Conservation (phyloP, 2,329 filamentous ascomycete species). For the Pseudocercospora fijiensis region DNA sequence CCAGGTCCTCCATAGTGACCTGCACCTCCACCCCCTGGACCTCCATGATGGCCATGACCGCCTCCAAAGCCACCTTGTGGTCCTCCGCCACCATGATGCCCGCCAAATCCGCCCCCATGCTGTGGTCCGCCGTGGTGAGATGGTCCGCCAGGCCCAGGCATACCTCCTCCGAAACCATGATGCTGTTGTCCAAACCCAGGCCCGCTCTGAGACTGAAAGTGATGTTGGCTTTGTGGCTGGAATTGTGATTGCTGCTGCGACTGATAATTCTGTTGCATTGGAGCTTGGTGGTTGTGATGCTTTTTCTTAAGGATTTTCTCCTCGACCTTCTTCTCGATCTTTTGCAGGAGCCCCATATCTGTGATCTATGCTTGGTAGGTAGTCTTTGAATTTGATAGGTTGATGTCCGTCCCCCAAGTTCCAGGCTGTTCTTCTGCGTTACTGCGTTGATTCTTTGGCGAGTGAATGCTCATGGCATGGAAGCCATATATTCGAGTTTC, state of each 20-base stretch:
- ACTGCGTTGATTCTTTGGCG: background rate
- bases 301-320: constrained; percentile 4
- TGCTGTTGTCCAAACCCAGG: background rate
- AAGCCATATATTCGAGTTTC: background rate
- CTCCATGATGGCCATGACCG: background rate
- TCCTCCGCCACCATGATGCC: background rate
- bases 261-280: constrained; percentile 5
- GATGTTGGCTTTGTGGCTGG: background rate
- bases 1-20: background rate
- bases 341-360: background rate
- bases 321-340: constrained; percentile 11
- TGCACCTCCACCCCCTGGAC: background rate
- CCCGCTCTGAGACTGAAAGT: background rate
- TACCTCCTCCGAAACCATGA: background rate
- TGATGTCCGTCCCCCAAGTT: too few relatives aligned
- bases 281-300: background rate
- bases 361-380: background rate
- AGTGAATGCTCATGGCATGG: background rate
- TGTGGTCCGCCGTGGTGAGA: background rate
- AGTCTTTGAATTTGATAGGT: background rate
- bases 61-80: background rate
- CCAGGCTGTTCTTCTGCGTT: background rate
- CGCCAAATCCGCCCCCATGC: background rate
- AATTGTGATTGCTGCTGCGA: constrained; percentile 4
- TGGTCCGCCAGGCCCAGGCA: background rate